Evolutionary conservation across 2,329 filamentous ascomycete species (phyloP).

Genomic region (Cytospora paraplurivora): DNA sequence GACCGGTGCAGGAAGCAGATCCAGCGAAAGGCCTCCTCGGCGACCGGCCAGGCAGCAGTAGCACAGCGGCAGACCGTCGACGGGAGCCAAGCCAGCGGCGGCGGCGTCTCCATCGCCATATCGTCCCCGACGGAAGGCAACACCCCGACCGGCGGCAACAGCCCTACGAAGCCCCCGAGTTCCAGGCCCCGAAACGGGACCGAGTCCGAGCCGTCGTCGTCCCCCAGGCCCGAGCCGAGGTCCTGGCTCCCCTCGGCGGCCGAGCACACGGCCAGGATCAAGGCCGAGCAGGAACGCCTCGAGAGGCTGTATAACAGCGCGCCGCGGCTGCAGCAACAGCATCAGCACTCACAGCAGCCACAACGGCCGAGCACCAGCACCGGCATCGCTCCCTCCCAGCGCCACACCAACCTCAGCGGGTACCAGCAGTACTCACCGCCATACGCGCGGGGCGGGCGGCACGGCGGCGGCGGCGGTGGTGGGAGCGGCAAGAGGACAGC

Average conservation of each 20-base stretch:
- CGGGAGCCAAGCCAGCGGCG: neutral
- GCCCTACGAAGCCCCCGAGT: neutral
- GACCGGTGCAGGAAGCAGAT: slow-evolving; percentile 14
- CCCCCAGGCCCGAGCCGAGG: slow-evolving; percentile 25
- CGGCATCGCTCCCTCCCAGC: slow-evolving; percentile 13
- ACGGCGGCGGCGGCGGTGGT: slow-evolving; percentile 3
- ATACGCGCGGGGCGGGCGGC: slow-evolving; percentile 6
- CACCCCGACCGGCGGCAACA: slow-evolving; percentile 9
- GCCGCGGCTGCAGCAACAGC: neutral
- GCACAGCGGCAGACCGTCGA: slow-evolving; percentile 2
- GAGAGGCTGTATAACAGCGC: slow-evolving; percentile 4
- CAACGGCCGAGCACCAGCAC: slow-evolving; percentile 23
- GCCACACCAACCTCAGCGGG: neutral
- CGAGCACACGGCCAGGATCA: slow-evolving; percentile 34
- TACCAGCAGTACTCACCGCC: neutral
- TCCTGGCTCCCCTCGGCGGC: slow-evolving; percentile 45
- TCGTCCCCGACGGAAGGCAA: slow-evolving; percentile 8
- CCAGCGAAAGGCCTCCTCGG: neutral
- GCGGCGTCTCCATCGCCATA: slow-evolving; percentile 18
- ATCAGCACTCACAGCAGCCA: too few relatives aligned
- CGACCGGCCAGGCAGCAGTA: neutral
- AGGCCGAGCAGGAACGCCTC: slow-evolving; percentile 16
- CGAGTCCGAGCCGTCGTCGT: neutral
- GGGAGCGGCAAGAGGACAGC: neutral
- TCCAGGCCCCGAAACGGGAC: neutral